Evolutionary conservation across 176 grass and related monocot species (phyloP), one percentile per base, ranked within the genome.

Genomic region (Cenchrus americanus): DNA sequence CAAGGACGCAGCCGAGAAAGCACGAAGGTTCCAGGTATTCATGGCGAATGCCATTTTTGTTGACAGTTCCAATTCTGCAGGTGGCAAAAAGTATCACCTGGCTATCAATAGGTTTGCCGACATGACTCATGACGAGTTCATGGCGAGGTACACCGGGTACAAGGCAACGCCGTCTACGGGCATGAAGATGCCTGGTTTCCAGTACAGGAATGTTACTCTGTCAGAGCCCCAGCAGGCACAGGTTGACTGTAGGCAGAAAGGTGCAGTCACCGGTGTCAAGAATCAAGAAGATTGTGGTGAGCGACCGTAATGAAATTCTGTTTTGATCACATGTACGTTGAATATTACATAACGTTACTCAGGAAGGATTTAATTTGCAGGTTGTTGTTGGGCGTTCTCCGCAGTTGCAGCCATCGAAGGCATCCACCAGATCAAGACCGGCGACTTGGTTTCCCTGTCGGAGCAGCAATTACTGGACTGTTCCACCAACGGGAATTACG

Each of bases 1-100:
- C 67, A 34, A 48, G 21, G 87, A 85, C 41, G 53, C 55, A 0
- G 66, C 74, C 2, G 87, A 89, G 75, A 89, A 62, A 52, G 30
- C 21, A 9, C 87, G 32, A 12, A 67, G 87, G 51, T 89, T 89
- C 52, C 18, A 85, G 27, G 64, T 89, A 59, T 89, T 85, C 64
- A 80, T 50, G 47, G 64, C 46, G 6, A 89, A 89, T 27, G 82
- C 52, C 13, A 30, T 47, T 22, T 76, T 44, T 52, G 76, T 82
- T 40, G 79, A 83, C 27, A 66, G 49, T 4, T 82, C 75, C 54
- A 88, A 83, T 9, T 34, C 43, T 10, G 26, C n/a, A 0, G 53
- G 42, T 0, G 42, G 21, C 27, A 70, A 58, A 14, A 83, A 21
- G 8, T 88, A 88, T 42, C 26, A 5, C 18, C 54, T 88, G 79